Evolutionary conservation across 1,284 basidiomycete genomes (phyloP), one percentile per base, ranked within the genome.

Genomic region (Ceratobasidium theobromae): DNA sequence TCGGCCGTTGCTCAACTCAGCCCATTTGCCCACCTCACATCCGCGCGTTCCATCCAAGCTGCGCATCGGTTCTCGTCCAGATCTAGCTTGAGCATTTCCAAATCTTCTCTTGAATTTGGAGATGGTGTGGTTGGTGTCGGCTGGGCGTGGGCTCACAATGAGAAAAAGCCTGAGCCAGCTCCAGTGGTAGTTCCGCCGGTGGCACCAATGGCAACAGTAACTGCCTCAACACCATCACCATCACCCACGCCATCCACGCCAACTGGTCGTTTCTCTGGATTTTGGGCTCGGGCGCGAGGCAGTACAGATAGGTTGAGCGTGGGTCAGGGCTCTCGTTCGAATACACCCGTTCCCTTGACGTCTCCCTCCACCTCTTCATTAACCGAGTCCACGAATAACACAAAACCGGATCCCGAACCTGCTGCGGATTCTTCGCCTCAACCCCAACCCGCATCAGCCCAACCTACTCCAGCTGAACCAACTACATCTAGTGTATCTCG

Each of bases 291-390:
- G 8, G 48, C 58, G 35, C 32, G 58, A 27, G 58, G 48, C 18
- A 64, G 58, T 38, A 49, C 58, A 3, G 58, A 64, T 12, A 40
- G 27, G 18, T 33, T 32, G 4, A 52, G 48, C 35, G n/a, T 48
- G 48, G 35, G 58, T 27, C 58, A 64, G 35, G 48, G 46, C 12
- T 64, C 58, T 1, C 46, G 58, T 40, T 51, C 58, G 1, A 52
- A 52, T 41, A 64, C 58, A n/a, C 58, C 58, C 25, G 58, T 52
- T 32, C 58, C 58, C 12, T 38, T 64, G 21, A 64, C 58, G 8
- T 64, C 58, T 12, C 58, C 58, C 38, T 64, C 58, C 16, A 64
- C 58, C 27, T 64, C 58, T 30, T 64, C 58, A n/a, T 38, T 64
- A 25, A 48, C 48, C 33, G 58, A 64, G 35, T 14, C 33, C 23